These are phyloP conservation scores for Hondaea fermentalgiana DNA, from an alignment of 108 stramenopile species.

Conservation along the genomic window DNA sequence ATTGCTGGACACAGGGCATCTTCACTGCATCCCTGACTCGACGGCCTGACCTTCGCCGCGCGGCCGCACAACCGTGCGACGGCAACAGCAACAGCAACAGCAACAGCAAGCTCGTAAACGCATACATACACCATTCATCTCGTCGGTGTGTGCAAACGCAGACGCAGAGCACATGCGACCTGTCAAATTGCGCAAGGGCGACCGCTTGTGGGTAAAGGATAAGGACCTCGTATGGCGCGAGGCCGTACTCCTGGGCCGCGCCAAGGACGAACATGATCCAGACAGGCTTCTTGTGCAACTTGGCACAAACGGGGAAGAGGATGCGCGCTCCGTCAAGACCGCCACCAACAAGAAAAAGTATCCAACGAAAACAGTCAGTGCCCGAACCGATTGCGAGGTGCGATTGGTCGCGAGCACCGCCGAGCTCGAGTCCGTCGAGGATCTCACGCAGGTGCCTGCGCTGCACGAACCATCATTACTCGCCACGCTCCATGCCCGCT, in stretches of 20 bases:
- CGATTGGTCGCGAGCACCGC: background rate
- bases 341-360: background rate
- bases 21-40: too few relatives aligned
- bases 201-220: background rate
- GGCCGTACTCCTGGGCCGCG: background rate
- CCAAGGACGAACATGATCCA: background rate
- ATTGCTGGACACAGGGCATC: too few relatives aligned
- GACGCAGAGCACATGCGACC: background rate
- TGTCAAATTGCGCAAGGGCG: background rate
- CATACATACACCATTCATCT: too few relatives aligned
- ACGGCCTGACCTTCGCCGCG: too few relatives aligned
- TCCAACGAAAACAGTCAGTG: background rate
- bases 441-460: background rate
- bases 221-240: background rate
- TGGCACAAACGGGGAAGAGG: background rate
- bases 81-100: too few relatives aligned
- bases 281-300: background rate
- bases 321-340: background rate
- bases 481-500: constrained; percentile 34
- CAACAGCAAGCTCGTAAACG: too few relatives aligned
- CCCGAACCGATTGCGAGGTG: background rate
- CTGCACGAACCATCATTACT: background rate
- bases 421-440: background rate
- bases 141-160: too few relatives aligned
- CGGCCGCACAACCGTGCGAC: too few relatives aligned